Conservation (phyloP, 2,329 filamentous ascomycete genomes). For the Dothidotthia symphoricarpi region DNA sequence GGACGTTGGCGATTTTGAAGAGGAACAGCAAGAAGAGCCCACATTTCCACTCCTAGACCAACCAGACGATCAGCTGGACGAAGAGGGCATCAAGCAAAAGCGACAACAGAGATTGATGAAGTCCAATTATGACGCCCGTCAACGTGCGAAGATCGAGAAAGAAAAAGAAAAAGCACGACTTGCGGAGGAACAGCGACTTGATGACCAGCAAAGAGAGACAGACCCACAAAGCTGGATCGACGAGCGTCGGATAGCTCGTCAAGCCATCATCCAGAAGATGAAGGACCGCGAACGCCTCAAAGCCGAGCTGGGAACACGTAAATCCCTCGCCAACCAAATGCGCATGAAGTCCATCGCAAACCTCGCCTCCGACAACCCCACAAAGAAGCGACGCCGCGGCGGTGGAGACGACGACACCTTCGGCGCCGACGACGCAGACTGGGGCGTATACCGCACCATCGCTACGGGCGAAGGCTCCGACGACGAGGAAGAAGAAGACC, state of each 20-base stretch:
- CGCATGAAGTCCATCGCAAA: conserved; percentile 98
- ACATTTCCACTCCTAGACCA: conserved; percentile 86
- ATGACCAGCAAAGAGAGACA: conserved; percentile 78
- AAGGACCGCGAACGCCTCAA: conserved; percentile 92
- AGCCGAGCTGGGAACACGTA: conserved; percentile 91
- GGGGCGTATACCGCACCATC: conserved; percentile 94
- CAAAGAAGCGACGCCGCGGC: conserved; percentile 78
- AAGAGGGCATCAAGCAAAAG: conserved; percentile 87
- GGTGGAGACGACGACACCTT: conserved; percentile 94
- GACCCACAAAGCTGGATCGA: conserved; percentile 84
- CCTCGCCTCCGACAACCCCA: conserved; percentile 82
- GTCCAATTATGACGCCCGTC: conserved; percentile 88
- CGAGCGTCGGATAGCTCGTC: conserved; percentile 72
- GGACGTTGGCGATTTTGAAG: conserved; percentile 78
- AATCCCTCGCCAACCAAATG: conserved; percentile 92
- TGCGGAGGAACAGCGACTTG: conserved; percentile 78
- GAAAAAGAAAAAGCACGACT: conserved; percentile 83
- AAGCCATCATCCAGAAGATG: conserved; percentile 73
- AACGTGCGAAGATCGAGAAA: conserved; percentile 93
- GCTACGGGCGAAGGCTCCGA: conserved; percentile 77
- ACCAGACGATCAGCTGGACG: conserved; percentile 89
- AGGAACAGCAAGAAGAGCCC: conserved; percentile 74
- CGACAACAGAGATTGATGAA: conserved; percentile 90
- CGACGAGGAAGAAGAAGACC: conserved; percentile 90
- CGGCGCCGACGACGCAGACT: conserved; percentile 95